phyloP scores from a whole-genome alignment of 306 rosid genomes.

The Cucumis cinereus region DNA sequence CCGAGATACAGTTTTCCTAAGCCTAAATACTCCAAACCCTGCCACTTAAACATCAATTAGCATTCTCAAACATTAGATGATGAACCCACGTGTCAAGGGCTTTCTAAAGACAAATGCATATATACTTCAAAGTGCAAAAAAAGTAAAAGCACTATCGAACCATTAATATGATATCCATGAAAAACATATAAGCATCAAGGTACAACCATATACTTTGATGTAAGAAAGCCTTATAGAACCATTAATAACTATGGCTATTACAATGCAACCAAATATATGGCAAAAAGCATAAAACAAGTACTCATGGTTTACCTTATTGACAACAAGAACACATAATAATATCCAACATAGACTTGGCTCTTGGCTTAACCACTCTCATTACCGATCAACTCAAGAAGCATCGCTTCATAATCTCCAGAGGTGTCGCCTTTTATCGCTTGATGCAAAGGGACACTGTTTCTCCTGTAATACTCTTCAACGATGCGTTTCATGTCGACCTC shows the following conservation, averaged over 20 bases:
- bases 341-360: neutral
- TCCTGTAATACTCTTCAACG: conserved; percentile 18
- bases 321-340: neutral
- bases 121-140: neutral
- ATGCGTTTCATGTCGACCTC: conserved; percentile 20
- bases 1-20: no score
- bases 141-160: neutral
- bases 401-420: conserved; percentile 18
- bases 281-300: neutral
- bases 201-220: neutral
- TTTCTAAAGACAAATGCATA: neutral
- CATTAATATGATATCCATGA: neutral
- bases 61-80: no score
- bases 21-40: no score
- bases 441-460: conserved; percentile 16
- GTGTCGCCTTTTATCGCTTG: conserved; percentile 19
- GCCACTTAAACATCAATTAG: no score
- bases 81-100: no score
- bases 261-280: neutral
- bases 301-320: neutral
- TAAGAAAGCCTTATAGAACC: neutral
- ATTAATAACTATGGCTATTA: neutral
- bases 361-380: neutral
- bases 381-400: conserved; percentile 21
- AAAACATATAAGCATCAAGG: neutral